Base-by-base conservation (phyloP, 2,329 filamentous ascomycete species). In the Cladosporium colombiae region DNA sequence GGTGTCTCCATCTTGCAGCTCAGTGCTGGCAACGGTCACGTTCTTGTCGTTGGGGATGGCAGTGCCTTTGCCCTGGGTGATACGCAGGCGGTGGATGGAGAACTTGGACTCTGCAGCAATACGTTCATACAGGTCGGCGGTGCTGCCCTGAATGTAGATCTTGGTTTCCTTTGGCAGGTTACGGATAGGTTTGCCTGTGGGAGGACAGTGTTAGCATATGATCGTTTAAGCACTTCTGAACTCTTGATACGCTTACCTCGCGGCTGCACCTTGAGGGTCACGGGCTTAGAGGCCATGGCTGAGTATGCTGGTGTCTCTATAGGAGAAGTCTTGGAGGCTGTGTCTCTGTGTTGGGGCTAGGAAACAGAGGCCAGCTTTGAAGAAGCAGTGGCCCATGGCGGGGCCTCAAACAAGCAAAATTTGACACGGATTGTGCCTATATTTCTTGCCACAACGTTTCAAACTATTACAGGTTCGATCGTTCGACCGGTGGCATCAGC, bases 41-140 rank as follows among this genome's bases (percentile, higher is more conserved):
- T 82, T 80, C 64, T 81, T 79, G 63, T 78, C 80, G 71, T 88
- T 89, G 62, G 84, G 81, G 16, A 90, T 78, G 50, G 84, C 75
- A 49, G 80, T 82, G 58, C 86, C 85, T 80, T 89, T 87, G 40
- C 83, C 86, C 74, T 88, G 89, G 53, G 88, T 90, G 69, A 90
- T 81, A 66, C 87, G 83, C 66, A 90, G 75, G 29, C 87, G 85
- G 73, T 89, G 83, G 50, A 86, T 77, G 5, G 85, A 85, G 72
- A 83, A 83, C 14, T 81, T 81, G 37, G 86, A 82, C 64, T 82
- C 79, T 63, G 79, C 77, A 33, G 87, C 84, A 60, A 90, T 80
- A 62, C 81, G 79, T 62, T 80, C 77, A 76, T 89, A 89, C 62
- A 90, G 81, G 66, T 88, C 82, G 60, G 82, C 78, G 25, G 81